Evolutionary conservation across 352 stramenopile genomes (phyloP).

Genomic region (Pythium sukuiense): DNA sequence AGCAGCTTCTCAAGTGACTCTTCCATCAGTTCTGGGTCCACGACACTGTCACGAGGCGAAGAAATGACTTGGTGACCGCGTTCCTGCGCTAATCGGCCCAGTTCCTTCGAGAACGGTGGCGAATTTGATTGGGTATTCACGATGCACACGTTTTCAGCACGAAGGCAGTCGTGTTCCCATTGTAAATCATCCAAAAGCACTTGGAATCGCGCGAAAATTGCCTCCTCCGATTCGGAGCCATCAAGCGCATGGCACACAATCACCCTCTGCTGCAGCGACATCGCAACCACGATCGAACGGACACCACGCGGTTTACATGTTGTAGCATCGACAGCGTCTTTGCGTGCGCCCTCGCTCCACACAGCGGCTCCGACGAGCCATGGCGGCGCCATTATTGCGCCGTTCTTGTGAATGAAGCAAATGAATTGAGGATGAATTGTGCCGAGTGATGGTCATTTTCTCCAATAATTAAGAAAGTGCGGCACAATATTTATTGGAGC

Average conservation of each 20-base stretch:
- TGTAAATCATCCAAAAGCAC: slow-evolving; percentile 18
- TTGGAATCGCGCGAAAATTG: not conserved
- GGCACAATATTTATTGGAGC: too few relatives aligned
- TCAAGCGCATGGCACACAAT: slow-evolving; percentile 10
- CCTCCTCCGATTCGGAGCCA: not conserved
- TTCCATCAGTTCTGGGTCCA: not conserved
- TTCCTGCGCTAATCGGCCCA: not conserved
- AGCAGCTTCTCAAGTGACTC: slow-evolving; percentile 8
- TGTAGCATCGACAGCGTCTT: not conserved
- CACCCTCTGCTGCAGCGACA: slow-evolving; percentile 2
- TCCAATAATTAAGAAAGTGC: too few relatives aligned
- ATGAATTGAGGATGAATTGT: slow-evolving; percentile 8
- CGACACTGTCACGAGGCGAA: not conserved
- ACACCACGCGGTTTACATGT: too few relatives aligned
- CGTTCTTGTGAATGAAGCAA: slow-evolving; percentile 2
- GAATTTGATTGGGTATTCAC: not conserved
- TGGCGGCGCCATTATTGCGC: not conserved
- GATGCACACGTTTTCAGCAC: not conserved
- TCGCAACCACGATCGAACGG: not conserved
- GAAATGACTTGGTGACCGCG: not conserved
- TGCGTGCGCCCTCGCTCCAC: not conserved
- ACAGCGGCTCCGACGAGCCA: slow-evolving; percentile 4
- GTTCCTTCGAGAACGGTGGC: not conserved
- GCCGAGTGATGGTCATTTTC: slow-evolving; percentile 1
- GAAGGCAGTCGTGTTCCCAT: not conserved